Evolutionary conservation across 257 asterid genomes (phyloP), one percentile per base, ranked within the genome.

Genomic region (Ilex aquifolium): DNA sequence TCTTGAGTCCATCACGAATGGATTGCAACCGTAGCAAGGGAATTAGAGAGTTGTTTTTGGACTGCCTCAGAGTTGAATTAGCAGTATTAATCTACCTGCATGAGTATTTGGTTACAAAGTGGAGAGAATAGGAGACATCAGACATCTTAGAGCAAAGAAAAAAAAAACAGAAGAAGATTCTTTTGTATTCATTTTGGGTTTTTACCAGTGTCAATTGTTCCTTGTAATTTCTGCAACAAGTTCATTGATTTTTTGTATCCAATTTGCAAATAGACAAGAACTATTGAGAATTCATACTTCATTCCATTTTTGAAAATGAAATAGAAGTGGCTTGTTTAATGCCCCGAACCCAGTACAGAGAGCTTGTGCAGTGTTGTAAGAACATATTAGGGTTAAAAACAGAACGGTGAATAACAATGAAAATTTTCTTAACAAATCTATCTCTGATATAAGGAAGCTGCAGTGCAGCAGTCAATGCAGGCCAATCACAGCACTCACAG

Each of bases 1-100:
- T 82, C 96, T 90, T 12, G 97, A 90, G 71, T 79, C 96, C 53
- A 75, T 89, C 65, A 76, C 95, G 63, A 89, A 87, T 69, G 96
- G 90, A 60, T 77, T 75, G 12, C 87, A 74, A 56, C 73, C 77
- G 58, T 76, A 62, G 73, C 32, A 67, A 51, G 72, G 40, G 44
- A 11, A n/a, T 31, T 36, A 31, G 44, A 56, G 27, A 21, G 27
- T 21, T 15, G 13, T 16, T 46, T 46, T 14, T 46, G 6, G 31
- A 46, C 5, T 7, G 14, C n/a, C 44, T 56, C 13, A 42, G 48
- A 42, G 44, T 60, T 36, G 62, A 65, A 61, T 65, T n/a, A n/a
- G 31, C 42, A 21, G 13, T 62, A 44, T n/a, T 44, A 40, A 31
- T 60, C 46, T 44, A 56, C 61, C 32, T 40, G 55, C 32, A 42